Percentiles rank a stretch among this genome's conserved stretches.
phyloP scores from a whole-genome alignment of 2,329 filamentous ascomycete genomes.

The Orbilia javanica region DNA sequence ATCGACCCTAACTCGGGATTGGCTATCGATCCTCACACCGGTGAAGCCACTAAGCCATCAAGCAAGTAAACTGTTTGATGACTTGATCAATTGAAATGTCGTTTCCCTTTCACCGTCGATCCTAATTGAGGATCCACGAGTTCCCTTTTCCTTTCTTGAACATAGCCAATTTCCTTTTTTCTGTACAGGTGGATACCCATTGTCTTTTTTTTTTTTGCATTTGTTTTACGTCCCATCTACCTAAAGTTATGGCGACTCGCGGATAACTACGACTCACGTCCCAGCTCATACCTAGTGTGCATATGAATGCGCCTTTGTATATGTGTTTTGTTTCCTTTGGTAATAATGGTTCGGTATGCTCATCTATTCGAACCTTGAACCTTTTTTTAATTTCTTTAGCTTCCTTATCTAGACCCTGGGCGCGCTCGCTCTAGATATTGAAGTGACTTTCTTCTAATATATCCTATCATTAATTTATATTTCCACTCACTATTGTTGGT shows the following conservation, averaged over 20 bases:
- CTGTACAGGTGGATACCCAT: slow-evolving; percentile 56
- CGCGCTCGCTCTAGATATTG: slow-evolving; percentile 31
- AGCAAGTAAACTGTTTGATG: slow-evolving; percentile 22
- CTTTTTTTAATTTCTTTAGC: slow-evolving; percentile 37
- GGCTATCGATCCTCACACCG: slow-evolving; percentile 56
- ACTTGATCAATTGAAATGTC: background rate
- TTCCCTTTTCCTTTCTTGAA: slow-evolving; percentile 46
- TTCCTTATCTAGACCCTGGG: slow-evolving; percentile 11
- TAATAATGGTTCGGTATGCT: slow-evolving; percentile 25
- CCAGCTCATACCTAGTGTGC: slow-evolving; percentile 39
- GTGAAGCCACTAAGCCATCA: slow-evolving; percentile 57
- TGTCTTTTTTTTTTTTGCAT: slow-evolving; percentile 26
- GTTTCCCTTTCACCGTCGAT: slow-evolving; percentile 20
- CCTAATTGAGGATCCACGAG: slow-evolving; percentile 35
- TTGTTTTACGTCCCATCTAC: slow-evolving; percentile 36
- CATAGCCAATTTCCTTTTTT: slow-evolving; percentile 49
- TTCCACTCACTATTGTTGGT: slow-evolving; percentile 28
- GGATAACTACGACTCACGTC: slow-evolving; percentile 57
- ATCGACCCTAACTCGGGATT: slow-evolving; percentile 59
- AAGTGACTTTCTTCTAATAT: slow-evolving; percentile 33
- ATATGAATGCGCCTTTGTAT: slow-evolving; percentile 32
- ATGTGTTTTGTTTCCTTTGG: slow-evolving; percentile 8
- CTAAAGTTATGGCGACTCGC: slow-evolving; percentile 42
- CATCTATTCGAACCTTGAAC: slow-evolving; percentile 28
- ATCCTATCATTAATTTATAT: slow-evolving; percentile 56